phyloP scores from a whole-genome alignment of 2,329 filamentous ascomycete genomes.

The Coniochaeta sp. region DNA sequence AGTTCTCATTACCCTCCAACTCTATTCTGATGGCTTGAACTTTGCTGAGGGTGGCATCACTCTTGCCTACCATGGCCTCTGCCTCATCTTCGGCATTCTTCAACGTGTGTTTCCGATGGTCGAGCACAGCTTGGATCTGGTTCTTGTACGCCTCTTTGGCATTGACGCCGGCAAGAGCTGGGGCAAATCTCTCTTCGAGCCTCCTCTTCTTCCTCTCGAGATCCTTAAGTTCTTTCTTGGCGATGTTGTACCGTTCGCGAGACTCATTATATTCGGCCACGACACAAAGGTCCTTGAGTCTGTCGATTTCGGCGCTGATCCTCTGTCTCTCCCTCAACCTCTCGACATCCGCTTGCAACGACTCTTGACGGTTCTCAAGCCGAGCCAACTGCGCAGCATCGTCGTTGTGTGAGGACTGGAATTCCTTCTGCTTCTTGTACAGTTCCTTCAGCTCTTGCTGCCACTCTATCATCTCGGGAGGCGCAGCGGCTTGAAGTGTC shows the following conservation, averaged over 20 bases:
- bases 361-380: slow-evolving; percentile 65
- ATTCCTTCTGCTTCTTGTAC: slow-evolving; percentile 59
- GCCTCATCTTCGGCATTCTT: slow-evolving; percentile 44
- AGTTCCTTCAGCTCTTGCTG: slow-evolving; percentile 68
- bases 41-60: slow-evolving; percentile 27
- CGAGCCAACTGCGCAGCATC: slow-evolving; percentile 57
- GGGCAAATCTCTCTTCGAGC: slow-evolving; percentile 53
- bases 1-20: slow-evolving; percentile 43
- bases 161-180: slow-evolving; percentile 61
- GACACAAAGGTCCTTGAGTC: slow-evolving; percentile 56
- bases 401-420: slow-evolving; percentile 48
- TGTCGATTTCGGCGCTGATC: slow-evolving; percentile 54
- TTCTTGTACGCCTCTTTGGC: slow-evolving; percentile 60
- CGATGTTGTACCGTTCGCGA: slow-evolving; percentile 23
- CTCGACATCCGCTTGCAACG: slow-evolving; percentile 75
- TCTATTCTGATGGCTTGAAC: slow-evolving; percentile 42
- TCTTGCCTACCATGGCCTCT: slow-evolving; percentile 32
- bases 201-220: slow-evolving; percentile 46
- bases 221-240: slow-evolving; percentile 46
- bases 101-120: slow-evolving; percentile 45
- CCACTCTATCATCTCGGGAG: slow-evolving; percentile 70
- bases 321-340: slow-evolving; percentile 68
- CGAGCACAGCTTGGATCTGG: slow-evolving; percentile 47
- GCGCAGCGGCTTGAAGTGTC: slow-evolving; percentile 82
- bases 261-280: slow-evolving; percentile 14